Evolutionary conservation across 2,329 filamentous ascomycete species (phyloP).

Genomic region (Penicillium freii): DNA sequence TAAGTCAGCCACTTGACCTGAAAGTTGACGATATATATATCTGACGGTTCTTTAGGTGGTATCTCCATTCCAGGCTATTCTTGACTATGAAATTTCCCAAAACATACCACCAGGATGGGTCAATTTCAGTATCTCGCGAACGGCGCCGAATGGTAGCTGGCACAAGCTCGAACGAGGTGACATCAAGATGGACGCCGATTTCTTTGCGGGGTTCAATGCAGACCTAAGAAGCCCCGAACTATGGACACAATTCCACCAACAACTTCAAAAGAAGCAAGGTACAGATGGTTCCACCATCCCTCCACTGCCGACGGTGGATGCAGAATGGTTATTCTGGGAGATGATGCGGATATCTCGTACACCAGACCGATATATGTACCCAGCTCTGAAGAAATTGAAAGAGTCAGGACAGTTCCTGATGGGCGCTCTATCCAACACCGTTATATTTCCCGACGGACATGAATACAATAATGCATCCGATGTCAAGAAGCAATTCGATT

Average conservation of each 20-base stretch:
- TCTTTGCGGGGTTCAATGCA: slow-evolving; percentile 71
- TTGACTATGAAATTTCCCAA: slow-evolving; percentile 78
- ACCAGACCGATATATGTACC: slow-evolving; percentile 85
- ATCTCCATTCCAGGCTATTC: slow-evolving; percentile 88
- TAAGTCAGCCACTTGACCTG: slow-evolving; percentile 51
- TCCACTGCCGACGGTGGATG: slow-evolving; percentile 70
- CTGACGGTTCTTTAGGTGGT: slow-evolving; percentile 60
- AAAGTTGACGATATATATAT: neutral
- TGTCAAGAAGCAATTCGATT: slow-evolving; percentile 70
- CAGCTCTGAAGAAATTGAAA: slow-evolving; percentile 69
- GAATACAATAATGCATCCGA: slow-evolving; percentile 62
- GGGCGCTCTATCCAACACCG: slow-evolving; percentile 84
- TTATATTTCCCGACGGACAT: slow-evolving; percentile 77
- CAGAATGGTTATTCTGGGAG: slow-evolving; percentile 76
- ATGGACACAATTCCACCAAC: slow-evolving; percentile 63
- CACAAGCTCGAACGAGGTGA: slow-evolving; percentile 83
- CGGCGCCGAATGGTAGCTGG: slow-evolving; percentile 78
- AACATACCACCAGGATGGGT: slow-evolving; percentile 84
- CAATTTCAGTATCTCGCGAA: slow-evolving; percentile 81
- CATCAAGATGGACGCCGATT: slow-evolving; percentile 69
- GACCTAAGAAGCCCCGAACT: slow-evolving; percentile 67
- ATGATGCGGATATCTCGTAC: slow-evolving; percentile 76
- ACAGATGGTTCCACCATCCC: slow-evolving; percentile 46
- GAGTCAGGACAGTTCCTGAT: slow-evolving; percentile 66
- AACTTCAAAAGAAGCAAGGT: slow-evolving; percentile 31